A percentile compares a stretch with the other conserved stretches of the same genome.
Conservation (phyloP, 768 basidiomycete genomes). For the Mycena kentingensis region DNA sequence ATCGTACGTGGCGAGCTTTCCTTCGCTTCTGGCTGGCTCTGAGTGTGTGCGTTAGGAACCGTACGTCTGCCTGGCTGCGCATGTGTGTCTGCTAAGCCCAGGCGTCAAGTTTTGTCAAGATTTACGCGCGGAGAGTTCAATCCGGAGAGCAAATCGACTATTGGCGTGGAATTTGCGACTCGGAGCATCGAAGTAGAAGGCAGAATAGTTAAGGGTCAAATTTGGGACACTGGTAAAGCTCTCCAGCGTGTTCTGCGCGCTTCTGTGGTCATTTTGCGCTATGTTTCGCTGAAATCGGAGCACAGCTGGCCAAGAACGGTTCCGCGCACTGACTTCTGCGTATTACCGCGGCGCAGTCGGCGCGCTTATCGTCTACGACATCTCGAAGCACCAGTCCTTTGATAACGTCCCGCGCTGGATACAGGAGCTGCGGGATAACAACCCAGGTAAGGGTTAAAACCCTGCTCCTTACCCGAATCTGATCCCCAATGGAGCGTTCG, state of each 20-base stretch:
- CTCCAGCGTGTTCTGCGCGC: background rate
- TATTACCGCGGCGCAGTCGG: slow-evolving; percentile 3
- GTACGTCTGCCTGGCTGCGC: background rate
- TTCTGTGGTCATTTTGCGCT: background rate
- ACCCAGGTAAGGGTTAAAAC: too few relatives aligned
- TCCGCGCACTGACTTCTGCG: slow-evolving; percentile 1
- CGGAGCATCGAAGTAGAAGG: background rate
- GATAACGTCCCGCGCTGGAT: background rate
- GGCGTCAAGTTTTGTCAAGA: background rate
- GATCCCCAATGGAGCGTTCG: background rate
- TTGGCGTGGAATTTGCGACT: slow-evolving; percentile 1
- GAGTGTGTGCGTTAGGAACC: too few relatives aligned
- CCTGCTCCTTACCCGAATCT: too few relatives aligned
- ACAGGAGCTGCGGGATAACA: background rate
- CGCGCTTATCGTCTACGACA: background rate
- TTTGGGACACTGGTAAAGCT: background rate
- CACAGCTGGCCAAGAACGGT: background rate
- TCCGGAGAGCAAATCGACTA: background rate
- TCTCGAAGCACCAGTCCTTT: background rate
- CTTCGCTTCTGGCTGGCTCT: background rate
- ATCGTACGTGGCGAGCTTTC: background rate
- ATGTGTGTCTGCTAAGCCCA: background rate
- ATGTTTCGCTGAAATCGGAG: background rate
- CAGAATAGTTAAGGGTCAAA: background rate
- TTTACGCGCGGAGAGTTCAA: slow-evolving; percentile 2